A percentile compares a stretch with the other conserved stretches of the same genome.
These are phyloP conservation scores for Populus hybrid DNA, from an alignment of 441 rosid species.

Conservation along the genomic window DNA sequence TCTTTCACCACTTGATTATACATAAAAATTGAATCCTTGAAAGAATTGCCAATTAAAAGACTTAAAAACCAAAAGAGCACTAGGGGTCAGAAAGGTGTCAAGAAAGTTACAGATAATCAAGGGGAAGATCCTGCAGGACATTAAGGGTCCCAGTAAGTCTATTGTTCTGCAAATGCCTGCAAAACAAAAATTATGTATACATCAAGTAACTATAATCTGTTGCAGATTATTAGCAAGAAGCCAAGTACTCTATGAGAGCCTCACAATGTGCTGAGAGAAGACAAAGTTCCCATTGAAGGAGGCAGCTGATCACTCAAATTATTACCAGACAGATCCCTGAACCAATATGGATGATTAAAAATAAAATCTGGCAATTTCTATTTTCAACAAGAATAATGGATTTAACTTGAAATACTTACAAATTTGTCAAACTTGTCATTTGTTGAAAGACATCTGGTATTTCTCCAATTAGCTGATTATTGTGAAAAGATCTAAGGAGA, in stretches of 20 bases:
- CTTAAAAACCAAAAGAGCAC: not conserved
- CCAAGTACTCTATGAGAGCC: slow-evolving; percentile 1
- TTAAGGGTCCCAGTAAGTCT: slow-evolving; percentile 67
- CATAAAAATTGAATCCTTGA: not conserved
- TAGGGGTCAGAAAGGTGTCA: not conserved
- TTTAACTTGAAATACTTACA: slow-evolving; percentile 41
- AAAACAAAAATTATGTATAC: slow-evolving; percentile 5
- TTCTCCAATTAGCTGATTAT: slow-evolving; percentile 59
- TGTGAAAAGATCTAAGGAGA: slow-evolving; percentile 53
- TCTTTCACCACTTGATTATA: not conserved
- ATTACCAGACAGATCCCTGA: slow-evolving; percentile 78
- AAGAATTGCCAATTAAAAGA: not conserved
- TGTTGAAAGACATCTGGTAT: slow-evolving; percentile 79
- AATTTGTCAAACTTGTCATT: slow-evolving; percentile 44
- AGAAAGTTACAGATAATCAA: slow-evolving; percentile 60
- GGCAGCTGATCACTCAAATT: slow-evolving; percentile 74
- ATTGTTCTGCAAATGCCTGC: slow-evolving; percentile 88
- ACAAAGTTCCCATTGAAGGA: slow-evolving; percentile 26
- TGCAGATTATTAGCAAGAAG: not conserved
- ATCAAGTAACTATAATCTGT: not conserved
- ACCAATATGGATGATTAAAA: slow-evolving; percentile 16
- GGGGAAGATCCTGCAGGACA: slow-evolving; percentile 68
- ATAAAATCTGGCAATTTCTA: not conserved
- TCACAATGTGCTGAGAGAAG: slow-evolving; percentile 25
- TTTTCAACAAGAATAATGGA: not conserved